Percentiles rank a stretch among this genome's conserved stretches.
Conservation (phyloP, 306 rosid species). For the Lagenaria siceraria region DNA sequence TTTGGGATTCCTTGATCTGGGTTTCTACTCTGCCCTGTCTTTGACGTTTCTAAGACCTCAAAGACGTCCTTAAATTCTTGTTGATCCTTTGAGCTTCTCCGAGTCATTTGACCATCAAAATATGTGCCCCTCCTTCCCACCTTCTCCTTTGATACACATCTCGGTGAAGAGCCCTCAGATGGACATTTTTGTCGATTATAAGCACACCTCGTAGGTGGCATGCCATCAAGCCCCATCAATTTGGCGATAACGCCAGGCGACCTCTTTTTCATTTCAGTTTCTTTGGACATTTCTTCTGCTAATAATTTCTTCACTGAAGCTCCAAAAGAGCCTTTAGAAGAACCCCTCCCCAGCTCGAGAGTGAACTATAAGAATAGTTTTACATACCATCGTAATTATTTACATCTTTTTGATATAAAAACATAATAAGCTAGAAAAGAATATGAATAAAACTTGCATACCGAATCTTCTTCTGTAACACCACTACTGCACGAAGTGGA, state of each 20-base stretch:
- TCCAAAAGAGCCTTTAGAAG: constrained; percentile 48
- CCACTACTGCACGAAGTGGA: constrained; percentile 44
- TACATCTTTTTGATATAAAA: not conserved
- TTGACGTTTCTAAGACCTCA: constrained; percentile 74
- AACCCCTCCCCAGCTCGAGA: constrained; percentile 46
- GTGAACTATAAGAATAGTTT: constrained; percentile 34
- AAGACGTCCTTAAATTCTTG: constrained; percentile 89
- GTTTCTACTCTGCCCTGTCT: constrained; percentile 34
- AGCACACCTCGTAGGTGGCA: constrained; percentile 54
- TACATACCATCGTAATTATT: not conserved
- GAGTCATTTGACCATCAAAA: constrained; percentile 33
- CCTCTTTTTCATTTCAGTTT: constrained; percentile 50
- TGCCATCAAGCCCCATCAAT: constrained; percentile 96
- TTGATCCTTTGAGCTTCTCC: constrained; percentile 53
- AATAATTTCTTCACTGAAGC: constrained; percentile 72
- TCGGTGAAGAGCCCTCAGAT: constrained; percentile 21
- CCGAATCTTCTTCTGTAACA: constrained; percentile 44
- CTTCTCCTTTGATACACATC: constrained; percentile 26
- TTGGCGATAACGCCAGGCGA: constrained; percentile 66
- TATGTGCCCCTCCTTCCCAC: constrained; percentile 18
- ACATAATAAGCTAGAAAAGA: not conserved
- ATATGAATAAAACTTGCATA: constrained; percentile 19
- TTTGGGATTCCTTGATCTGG: constrained; percentile 25
- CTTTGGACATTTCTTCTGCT: constrained; percentile 67
- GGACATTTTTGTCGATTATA: constrained; percentile 34